These are phyloP conservation scores for Cucumis hystrix DNA, from an alignment of 306 rosid species.

Conservation along the genomic window DNA sequence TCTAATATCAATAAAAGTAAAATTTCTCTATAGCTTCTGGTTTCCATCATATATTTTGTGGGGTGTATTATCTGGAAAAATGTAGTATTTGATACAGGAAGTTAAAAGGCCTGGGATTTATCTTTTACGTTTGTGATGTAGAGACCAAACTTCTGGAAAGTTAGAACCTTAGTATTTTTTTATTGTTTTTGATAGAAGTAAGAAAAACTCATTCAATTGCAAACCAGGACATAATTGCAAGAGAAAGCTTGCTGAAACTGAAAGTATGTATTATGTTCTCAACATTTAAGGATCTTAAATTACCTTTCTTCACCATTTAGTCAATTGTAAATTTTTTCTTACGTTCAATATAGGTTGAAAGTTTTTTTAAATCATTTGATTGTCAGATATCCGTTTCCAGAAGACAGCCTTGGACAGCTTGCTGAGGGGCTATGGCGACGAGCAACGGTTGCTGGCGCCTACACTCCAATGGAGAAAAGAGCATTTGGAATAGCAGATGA, in stretches of 20 bases:
- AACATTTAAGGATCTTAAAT: background rate
- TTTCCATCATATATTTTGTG: too few species aligned
- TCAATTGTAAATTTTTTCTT: background rate
- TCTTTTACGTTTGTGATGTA: background rate
- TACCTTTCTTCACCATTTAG: background rate
- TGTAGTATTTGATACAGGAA: background rate
- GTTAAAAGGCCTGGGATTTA: background rate
- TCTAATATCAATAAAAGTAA: too few species aligned
- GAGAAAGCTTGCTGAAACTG: background rate
- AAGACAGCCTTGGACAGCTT: constrained; percentile 39
- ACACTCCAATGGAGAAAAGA: constrained; percentile 60
- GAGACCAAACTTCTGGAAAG: background rate
- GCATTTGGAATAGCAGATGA: constrained; percentile 96
- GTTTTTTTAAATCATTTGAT: background rate
- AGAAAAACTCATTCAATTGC: background rate
- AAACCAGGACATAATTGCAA: background rate
- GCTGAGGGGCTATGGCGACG: constrained; percentile 86
- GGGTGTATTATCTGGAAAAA: background rate
- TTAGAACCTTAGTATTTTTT: background rate
- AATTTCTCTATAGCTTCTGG: too few species aligned
- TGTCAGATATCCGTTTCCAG: constrained; percentile 45
- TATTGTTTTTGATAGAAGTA: background rate
- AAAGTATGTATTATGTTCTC: background rate
- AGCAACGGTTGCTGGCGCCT: constrained; percentile 73
- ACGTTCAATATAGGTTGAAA: constrained; percentile 10